Evolutionary conservation across 495 filamentous ascomycete species (phyloP), one percentile per base, ranked within the genome.

Genomic region (Penicillium salamii): DNA sequence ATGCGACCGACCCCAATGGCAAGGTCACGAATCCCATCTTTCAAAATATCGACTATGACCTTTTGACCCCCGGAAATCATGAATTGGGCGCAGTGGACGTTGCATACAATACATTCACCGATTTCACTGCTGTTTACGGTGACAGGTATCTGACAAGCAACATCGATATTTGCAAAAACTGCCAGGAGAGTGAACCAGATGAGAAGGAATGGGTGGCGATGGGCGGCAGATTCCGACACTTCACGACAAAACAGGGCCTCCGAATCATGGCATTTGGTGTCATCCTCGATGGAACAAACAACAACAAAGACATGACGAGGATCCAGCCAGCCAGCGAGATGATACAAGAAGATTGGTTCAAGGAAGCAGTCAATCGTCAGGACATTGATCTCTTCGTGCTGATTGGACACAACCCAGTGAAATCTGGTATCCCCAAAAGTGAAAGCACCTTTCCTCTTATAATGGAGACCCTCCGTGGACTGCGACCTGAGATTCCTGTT

Each of bases 91-190:
- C 42, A 49, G 71, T 18, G 14, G 60, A 65, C 29, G 58, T 66
- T 32, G 59, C 63, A 3, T 69, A 65, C 44, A 55, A 61, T 37
- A 63, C 57, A 26, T 70, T 58, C 54, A 61, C 50, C 29, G 55
- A 65, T 14, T 67, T 75, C 26, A 46, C 59, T n/a, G 60, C 60
- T 17, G 52, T 65, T 5, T 73, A 69, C 44, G 68, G 65, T 3
- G 68, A 70, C 14, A 56, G 56, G 29, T 75, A 75, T 45, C 46
- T 74, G 20, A 73, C 70, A 6, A 73, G 69, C 53, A 75, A 75
- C 53, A 57, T 70, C 33, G 59, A 71, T 43, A 68, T 72, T 7
- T 52, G 49, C 32, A 33, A 36, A 3, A 52, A 52, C 26, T 52
- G 49, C 13, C 34, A 52, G 15, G n/a, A 52, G n/a, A 19, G 35